These are phyloP conservation scores for Trichoderma simmonsii DNA, from an alignment of 2,329 filamentous ascomycete species.

Conservation along the genomic window DNA sequence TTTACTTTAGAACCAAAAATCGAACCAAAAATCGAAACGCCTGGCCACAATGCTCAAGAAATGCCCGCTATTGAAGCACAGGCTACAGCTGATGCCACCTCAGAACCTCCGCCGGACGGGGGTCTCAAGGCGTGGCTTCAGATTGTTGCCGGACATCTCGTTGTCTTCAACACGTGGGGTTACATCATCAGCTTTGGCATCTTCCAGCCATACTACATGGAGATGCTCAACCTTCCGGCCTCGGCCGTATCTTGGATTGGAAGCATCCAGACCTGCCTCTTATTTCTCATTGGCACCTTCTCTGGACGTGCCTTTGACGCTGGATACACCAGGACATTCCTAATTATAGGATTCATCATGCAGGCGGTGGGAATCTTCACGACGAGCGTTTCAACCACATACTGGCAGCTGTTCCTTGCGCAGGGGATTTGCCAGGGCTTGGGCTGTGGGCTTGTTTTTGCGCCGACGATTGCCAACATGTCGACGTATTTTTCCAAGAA, in stretches of 20 bases:
- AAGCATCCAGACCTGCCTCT: slow-evolving; percentile 44
- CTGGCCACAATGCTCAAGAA: background rate
- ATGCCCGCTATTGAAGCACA: background rate
- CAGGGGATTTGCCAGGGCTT: slow-evolving; percentile 58
- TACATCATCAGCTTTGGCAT: slow-evolving; percentile 40
- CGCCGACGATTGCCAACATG: slow-evolving; percentile 51
- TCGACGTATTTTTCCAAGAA: slow-evolving; percentile 60
- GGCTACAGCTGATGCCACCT: background rate
- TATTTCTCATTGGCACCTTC: slow-evolving; percentile 40
- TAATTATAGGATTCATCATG: slow-evolving; percentile 38
- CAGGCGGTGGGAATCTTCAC: slow-evolving; percentile 46
- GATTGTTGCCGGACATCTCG: slow-evolving; percentile 37
- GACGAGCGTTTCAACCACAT: slow-evolving; percentile 41
- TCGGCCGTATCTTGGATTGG: slow-evolving; percentile 49
- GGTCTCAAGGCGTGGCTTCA: slow-evolving; percentile 39
- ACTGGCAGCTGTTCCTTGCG: slow-evolving; percentile 48
- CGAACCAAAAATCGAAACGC: background rate
- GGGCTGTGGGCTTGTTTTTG: slow-evolving; percentile 53
- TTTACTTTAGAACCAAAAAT: background rate
- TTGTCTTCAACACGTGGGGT: slow-evolving; percentile 40
- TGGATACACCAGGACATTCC: slow-evolving; percentile 36
- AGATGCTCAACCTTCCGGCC: slow-evolving; percentile 30
- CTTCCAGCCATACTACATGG: slow-evolving; percentile 40
- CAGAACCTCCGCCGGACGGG: slow-evolving; percentile 34
- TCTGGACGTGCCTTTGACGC: slow-evolving; percentile 42